A percentile compares a stretch with the other conserved stretches of the same genome.
These are phyloP conservation scores for Arabis alpina DNA, from an alignment of 345 rosid genomes.

Conservation along the genomic window DNA sequence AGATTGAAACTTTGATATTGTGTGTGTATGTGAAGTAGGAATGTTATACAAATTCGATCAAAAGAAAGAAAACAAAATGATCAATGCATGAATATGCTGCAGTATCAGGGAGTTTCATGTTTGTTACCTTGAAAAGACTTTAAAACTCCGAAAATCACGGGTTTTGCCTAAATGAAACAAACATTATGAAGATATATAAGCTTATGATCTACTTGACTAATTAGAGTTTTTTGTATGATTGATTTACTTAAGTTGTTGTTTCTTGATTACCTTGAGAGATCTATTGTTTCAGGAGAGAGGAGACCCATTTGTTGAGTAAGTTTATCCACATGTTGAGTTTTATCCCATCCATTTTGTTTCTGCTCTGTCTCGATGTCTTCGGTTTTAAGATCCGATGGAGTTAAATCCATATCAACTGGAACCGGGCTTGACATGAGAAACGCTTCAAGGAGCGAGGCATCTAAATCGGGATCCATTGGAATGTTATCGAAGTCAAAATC, in stretches of 20 bases:
- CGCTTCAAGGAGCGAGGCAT: conserved; percentile 57
- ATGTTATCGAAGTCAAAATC: conserved; percentile 63
- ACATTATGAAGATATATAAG: too few species aligned
- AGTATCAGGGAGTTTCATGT: neutral
- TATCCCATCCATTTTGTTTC: conserved; percentile 56
- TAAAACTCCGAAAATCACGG: conserved; percentile 30
- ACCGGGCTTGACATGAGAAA: conserved; percentile 56
- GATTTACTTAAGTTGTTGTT: neutral
- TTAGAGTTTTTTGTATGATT: neutral
- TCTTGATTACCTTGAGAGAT: conserved; percentile 37
- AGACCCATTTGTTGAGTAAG: conserved; percentile 89
- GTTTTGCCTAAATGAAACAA: conserved; percentile 27
- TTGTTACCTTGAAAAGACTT: conserved; percentile 13
- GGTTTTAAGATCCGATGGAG: conserved; percentile 46
- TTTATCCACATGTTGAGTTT: conserved; percentile 59
- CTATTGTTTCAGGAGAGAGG: conserved; percentile 61
- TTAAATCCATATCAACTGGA: conserved; percentile 64
- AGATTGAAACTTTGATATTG: neutral
- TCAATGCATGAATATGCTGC: conserved; percentile 26
- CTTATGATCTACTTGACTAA: neutral
- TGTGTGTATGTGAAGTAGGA: neutral
- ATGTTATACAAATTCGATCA: conserved; percentile 15
- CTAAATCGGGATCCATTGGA: conserved; percentile 65
- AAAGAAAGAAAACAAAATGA: neutral
- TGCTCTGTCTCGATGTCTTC: conserved; percentile 45